Evolutionary conservation across 805 yeast genomes (phyloP).

Genomic region (Millerago galiae): DNA sequence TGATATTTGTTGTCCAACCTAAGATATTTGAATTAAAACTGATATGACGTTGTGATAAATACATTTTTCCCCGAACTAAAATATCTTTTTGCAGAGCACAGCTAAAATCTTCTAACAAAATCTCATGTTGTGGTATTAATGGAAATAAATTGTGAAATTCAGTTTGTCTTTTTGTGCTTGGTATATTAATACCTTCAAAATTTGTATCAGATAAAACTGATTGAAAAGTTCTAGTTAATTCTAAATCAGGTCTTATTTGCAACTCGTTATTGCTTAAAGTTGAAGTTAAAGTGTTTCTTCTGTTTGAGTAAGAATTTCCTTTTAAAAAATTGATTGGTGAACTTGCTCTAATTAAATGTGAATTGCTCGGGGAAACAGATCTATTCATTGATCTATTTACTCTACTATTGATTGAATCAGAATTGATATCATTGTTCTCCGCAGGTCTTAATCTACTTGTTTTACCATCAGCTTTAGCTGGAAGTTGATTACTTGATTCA

Average conservation of each 20-base stretch:
- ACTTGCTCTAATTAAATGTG: background rate
- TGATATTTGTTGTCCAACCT: constrained; percentile 84
- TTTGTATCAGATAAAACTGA: background rate
- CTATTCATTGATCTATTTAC: background rate
- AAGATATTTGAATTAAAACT: constrained; percentile 84
- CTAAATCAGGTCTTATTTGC: background rate
- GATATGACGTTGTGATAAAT: constrained; percentile 66
- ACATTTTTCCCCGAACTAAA: constrained; percentile 79
- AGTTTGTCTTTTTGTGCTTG: constrained; percentile 44
- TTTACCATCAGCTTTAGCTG: background rate
- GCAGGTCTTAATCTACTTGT: no score
- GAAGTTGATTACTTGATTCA: background rate
- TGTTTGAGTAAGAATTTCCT: background rate
- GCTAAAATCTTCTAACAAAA: constrained; percentile 75
- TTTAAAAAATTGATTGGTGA: background rate
- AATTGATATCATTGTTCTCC: background rate
- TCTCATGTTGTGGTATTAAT: constrained; percentile 60
- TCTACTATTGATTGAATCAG: background rate
- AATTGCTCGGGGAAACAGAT: background rate
- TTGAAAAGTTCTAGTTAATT: background rate
- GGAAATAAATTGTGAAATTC: constrained; percentile 78
- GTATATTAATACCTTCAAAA: background rate
- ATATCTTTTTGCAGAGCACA: constrained; percentile 89
- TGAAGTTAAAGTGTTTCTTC: background rate
- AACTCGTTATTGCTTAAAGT: background rate